Evolutionary conservation across 768 basidiomycete species (phyloP).

Genomic region (Scleroderma bovista): DNA sequence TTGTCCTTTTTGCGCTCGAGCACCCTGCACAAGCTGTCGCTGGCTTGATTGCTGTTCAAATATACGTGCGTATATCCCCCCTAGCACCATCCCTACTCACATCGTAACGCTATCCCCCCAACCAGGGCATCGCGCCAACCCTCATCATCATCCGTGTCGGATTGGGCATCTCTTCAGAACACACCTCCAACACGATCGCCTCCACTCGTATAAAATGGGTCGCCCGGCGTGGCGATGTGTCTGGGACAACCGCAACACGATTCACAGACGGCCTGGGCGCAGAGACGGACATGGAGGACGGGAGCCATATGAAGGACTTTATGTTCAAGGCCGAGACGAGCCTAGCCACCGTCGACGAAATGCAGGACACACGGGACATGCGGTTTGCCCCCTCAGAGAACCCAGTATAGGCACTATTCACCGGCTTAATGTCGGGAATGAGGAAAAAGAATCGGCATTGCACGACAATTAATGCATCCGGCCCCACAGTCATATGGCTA

Average conservation of each 20-base stretch:
- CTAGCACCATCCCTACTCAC: background rate
- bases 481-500: background rate
- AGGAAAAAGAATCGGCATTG: background rate
- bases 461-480: background rate
- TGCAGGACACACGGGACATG: background rate
- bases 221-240: conserved; percentile 7
- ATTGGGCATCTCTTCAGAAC: conserved; percentile 26
- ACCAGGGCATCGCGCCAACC: conserved; percentile 31
- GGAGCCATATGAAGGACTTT: background rate
- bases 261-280: conserved; percentile 16
- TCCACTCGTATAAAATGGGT: conserved; percentile 24
- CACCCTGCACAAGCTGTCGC: conserved; percentile 33
- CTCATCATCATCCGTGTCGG: conserved; percentile 32
- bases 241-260: conserved; percentile 11
- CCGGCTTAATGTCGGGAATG: background rate
- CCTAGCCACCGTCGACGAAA: background rate
- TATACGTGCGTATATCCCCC: conserved; percentile 29
- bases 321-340: background rate
- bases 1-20: conserved; percentile 30
- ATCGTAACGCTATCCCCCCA: background rate
- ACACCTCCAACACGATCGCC: conserved; percentile 6
- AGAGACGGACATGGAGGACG: conserved; percentile 16
- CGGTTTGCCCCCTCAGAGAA: background rate
- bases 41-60: conserved; percentile 34
- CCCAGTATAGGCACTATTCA: background rate